Conservation (phyloP, 2,329 filamentous ascomycete species). For the Epicoccum sorghinum region DNA sequence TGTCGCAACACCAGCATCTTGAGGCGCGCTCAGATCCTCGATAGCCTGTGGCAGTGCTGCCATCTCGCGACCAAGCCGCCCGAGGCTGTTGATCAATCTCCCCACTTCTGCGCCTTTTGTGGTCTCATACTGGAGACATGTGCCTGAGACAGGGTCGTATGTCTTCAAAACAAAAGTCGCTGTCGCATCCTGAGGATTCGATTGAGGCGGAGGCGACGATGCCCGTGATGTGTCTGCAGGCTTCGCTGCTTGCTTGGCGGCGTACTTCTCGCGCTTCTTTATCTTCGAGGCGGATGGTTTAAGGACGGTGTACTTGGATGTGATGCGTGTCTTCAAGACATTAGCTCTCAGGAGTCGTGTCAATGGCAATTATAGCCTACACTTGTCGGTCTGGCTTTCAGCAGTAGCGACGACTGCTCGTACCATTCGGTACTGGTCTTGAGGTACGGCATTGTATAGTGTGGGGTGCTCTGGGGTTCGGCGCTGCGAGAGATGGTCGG, state of each 20-base stretch:
- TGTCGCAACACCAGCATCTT: constrained; percentile 36
- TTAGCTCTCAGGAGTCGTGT: constrained; percentile 21
- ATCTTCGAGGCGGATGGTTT: constrained; percentile 47
- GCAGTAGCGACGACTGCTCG: constrained; percentile 80
- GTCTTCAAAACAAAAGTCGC: constrained; percentile 85
- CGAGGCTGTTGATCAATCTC: constrained; percentile 77
- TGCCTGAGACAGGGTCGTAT: constrained; percentile 81
- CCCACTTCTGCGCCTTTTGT: constrained; percentile 90
- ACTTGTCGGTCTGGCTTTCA: constrained; percentile 83
- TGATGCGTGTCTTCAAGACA: constrained; percentile 75
- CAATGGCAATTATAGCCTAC: constrained; percentile 59
- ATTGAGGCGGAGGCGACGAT: constrained; percentile 39
- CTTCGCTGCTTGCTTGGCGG: constrained; percentile 35
- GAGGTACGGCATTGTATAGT: constrained; percentile 73
- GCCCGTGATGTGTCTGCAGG: constrained; percentile 29
- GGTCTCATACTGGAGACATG: constrained; percentile 88
- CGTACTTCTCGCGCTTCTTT: constrained; percentile 42
- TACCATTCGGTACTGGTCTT: constrained; percentile 89
- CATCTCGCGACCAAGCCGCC: constrained; percentile 72
- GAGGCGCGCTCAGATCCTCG: constrained; percentile 45
- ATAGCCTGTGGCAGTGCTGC: constrained; percentile 54
- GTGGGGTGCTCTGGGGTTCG: constrained; percentile 18
- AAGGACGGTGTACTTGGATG: constrained; percentile 84
- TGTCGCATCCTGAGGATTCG: constrained; percentile 34
- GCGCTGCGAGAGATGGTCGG: constrained; percentile 15